Evolutionary conservation across 1,284 basidiomycete species (phyloP), one percentile per base, ranked within the genome.

Genomic region (Austropuccinia psidii): DNA sequence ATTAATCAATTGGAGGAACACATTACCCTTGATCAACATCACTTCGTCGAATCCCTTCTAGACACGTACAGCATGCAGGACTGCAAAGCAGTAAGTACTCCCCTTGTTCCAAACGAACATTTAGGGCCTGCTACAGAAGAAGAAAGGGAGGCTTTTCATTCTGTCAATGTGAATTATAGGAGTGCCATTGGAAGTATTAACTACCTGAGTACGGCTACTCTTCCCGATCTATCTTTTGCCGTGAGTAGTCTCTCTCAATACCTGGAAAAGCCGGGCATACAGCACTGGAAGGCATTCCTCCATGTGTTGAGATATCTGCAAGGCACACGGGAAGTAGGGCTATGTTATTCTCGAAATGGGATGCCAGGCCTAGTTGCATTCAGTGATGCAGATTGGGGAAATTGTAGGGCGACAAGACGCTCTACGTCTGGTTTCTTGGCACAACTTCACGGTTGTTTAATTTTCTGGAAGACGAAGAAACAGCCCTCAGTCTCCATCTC

Each of bases 161-260:
- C 13, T 5, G 24, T 29, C 13, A 29, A 29, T 13, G n/a, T 64
- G 11, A 45, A 64, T 29, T 64, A 64, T 27, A 8, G 61, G 29
- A 17, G 24, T 4, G 19, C 41, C n/a, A n/a, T 57, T 2, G 54
- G 54, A 2, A 35, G 19, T 3, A 9, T 57, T 5, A 57, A 57
- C 29, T 57, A 57, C 39, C 29, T 57, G 6, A 57, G 54, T 19
- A 57, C 39, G 5, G 15, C 39, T 17, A 57, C 54, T 8, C 6
- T 17, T 45, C 61, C 61, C 11, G 41, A 64, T 31, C 39, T 64
- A 8, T 27, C 39, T 7, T 47, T 17, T 33, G 62, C 62, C 5
- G 62, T 65, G 11, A 50, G 62, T 24, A 17, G n/a, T 6, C n/a
- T 65, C 5, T 65, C 24, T 11, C 62, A 65, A 50, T 43, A 49